phyloP scores from a whole-genome alignment of 192 early-diverging fungal genomes.

The Coemansia sp. region DNA sequence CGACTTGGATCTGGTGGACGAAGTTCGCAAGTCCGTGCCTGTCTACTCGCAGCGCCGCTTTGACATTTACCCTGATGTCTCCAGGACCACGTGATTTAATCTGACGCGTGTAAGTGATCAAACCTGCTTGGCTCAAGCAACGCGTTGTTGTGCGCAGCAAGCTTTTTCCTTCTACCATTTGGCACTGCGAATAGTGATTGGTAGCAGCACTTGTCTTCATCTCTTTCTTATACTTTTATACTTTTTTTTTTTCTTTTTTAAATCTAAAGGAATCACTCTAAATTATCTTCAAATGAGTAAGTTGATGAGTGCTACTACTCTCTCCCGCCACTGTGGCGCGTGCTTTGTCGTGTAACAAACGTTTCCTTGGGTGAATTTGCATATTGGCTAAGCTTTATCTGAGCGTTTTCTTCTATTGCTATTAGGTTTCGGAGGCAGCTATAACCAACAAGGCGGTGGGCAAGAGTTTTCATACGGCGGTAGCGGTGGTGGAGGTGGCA shows the following conservation, averaged over 20 bases:
- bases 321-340: not conserved
- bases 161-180: not conserved
- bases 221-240: not conserved
- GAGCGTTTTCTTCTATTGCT: not conserved
- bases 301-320: not conserved
- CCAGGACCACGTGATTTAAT: not conserved
- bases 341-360: not conserved
- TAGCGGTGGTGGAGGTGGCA: conserved; percentile 15
- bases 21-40: conserved; percentile 74
- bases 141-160: conserved; percentile 9
- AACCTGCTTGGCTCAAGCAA: not conserved
- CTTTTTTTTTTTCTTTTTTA: not conserved
- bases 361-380: not conserved
- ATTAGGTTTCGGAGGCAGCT: conserved; percentile 31
- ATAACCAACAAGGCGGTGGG: conserved; percentile 27
- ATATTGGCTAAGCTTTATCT: not conserved
- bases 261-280: not conserved
- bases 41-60: conserved; percentile 81
- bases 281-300: conserved; percentile 16
- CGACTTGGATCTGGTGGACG: conserved; percentile 63
- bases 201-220: not conserved
- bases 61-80: conserved; percentile 85
- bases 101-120: not conserved
- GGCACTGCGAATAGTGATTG: not conserved
- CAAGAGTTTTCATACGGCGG: conserved; percentile 30